Evolutionary conservation across 768 basidiomycete genomes (phyloP), one percentile per base, ranked within the genome.

Genomic region (Amanita polypyramis): DNA sequence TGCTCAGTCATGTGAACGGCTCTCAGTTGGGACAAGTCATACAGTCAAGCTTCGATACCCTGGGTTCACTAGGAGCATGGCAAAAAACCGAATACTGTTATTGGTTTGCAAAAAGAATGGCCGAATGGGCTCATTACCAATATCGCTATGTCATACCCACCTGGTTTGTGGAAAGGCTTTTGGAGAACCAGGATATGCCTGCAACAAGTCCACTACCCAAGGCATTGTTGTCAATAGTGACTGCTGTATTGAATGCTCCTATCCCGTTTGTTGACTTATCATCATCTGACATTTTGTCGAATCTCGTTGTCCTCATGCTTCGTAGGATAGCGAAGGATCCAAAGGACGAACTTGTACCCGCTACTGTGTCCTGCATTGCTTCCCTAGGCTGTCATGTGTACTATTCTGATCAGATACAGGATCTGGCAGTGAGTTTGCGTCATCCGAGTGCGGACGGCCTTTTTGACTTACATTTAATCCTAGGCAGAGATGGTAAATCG

Each of bases 391-490:
- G 85, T 9, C 92, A 95, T 58, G 81, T 95, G 46, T 94, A 96
- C 68, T 97, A 97, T 59, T 85, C 90, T 33, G 94, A 96, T 62
- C 94, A 97, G 64, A 90, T 93, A 43, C 89, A 91, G 58, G 94
- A 96, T 59, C 78, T 96, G 37, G 80, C 89, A 1, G 74, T 76
- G 40, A 61, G 74, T 61, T 39, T 20, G 15, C 34, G 43, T 32
- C 25, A 29, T 43, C 20, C 17, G 5, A 27, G 21, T 33, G 32
- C 30, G 27, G 20, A 10, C 32, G 35, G 32, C 29, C 43, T 23
- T 6, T 21, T 34, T 55, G n/a, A n/a, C n/a, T 36, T 53, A 32
- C 32, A 11, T 40, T 3, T 17, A 19, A 40, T n/a, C 35, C 32
- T 33, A 76, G 75, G 82, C 80, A 47, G 93, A 94, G 62, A 65